These are phyloP conservation scores for Didymella pinodella DNA, from an alignment of 2,329 filamentous ascomycete genomes.

Conservation along the genomic window DNA sequence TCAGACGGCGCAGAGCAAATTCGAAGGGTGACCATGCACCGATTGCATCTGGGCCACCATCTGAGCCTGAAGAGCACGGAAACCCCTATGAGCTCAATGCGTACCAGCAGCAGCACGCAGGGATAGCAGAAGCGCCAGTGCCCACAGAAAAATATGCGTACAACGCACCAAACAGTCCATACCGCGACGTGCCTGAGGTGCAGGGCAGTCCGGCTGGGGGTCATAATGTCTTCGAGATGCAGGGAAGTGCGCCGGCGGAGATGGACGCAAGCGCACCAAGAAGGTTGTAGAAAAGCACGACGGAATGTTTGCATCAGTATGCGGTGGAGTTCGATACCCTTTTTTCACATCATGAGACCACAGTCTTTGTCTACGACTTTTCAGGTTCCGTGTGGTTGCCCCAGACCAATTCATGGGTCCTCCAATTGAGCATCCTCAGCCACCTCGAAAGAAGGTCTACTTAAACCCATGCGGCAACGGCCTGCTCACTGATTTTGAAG, in stretches of 20 bases:
- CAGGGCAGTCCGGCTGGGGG: conserved; percentile 3
- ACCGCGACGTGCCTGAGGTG: conserved; percentile 11
- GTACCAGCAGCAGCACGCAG: conserved; percentile 9
- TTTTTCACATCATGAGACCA: neutral
- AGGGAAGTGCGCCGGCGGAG: conserved; percentile 16
- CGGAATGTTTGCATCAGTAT: neutral
- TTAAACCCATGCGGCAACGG: neutral
- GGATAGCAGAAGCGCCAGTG: conserved; percentile 7
- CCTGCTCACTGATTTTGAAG: neutral
- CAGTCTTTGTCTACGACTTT: neutral
- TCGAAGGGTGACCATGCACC: conserved; percentile 13
- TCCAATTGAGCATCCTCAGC: neutral
- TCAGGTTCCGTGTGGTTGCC: neutral
- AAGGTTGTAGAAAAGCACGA: neutral
- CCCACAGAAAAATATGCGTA: conserved; percentile 23
- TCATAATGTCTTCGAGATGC: conserved; percentile 13
- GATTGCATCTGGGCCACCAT: conserved; percentile 3
- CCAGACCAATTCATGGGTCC: neutral
- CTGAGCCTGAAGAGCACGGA: conserved; percentile 18
- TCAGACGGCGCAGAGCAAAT: conserved; percentile 13
- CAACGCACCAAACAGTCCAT: conserved; percentile 1
- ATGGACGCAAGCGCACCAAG: conserved; percentile 13
- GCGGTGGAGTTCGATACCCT: neutral
- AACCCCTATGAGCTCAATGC: conserved; percentile 23
- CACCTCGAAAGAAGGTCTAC: neutral